A percentile compares a stretch with the other conserved stretches of the same genome.
These are phyloP conservation scores for Sicyos edulis DNA, from an alignment of 306 rosid species.

Conservation along the genomic window DNA sequence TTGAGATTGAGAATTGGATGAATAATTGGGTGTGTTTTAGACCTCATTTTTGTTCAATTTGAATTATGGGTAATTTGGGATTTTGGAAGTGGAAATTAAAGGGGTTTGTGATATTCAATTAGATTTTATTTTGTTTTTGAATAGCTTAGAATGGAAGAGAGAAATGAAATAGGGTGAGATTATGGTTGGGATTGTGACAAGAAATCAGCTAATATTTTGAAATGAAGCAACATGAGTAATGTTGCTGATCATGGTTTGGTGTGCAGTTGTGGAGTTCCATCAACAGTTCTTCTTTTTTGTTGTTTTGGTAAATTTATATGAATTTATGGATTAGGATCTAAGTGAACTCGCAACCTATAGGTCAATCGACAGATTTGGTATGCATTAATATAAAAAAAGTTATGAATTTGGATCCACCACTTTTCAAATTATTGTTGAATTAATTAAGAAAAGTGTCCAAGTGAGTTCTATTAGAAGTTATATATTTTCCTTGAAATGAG, in stretches of 20 bases:
- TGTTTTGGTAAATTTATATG: background rate
- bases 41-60: constrained; percentile 40
- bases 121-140: background rate
- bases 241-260: background rate
- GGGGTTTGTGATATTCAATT: background rate
- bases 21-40: constrained; percentile 34
- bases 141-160: constrained; percentile 16
- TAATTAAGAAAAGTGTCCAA: no score
- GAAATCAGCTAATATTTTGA: constrained; percentile 17
- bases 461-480: no score
- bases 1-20: constrained; percentile 42
- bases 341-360: no score
- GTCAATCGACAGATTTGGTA: no score
- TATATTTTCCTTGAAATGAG: no score
- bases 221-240: constrained; percentile 12
- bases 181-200: constrained; percentile 18
- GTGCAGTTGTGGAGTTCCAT: constrained; percentile 9
- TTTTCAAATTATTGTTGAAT: no score
- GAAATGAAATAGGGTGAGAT: background rate
- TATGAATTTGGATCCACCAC: no score
- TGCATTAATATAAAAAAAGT: no score
- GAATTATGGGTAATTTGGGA: background rate
- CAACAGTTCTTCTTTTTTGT: background rate
- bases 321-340: no score
- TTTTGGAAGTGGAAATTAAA: background rate